These are phyloP conservation scores for Rutstroemia sp. DNA, from an alignment of 2,329 filamentous ascomycete genomes.

Conservation along the genomic window DNA sequence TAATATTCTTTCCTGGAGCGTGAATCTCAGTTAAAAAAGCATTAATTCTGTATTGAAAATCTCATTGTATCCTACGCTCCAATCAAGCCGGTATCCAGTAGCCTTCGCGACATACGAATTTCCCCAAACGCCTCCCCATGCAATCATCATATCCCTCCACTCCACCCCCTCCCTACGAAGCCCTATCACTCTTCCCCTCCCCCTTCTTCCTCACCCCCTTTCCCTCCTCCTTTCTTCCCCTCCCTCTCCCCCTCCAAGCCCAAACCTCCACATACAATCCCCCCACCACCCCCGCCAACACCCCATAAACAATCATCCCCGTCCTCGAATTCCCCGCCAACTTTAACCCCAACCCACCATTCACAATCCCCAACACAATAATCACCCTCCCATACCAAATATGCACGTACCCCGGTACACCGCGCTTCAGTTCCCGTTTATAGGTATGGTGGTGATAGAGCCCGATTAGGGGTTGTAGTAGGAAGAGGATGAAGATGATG, in stretches of 20 bases:
- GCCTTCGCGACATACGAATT: too few species aligned
- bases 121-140: too few species aligned
- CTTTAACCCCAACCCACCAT: constrained; percentile 54
- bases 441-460: constrained; percentile 49
- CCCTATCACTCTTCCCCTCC: not conserved
- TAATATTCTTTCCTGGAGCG: too few species aligned
- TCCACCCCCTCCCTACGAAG: not conserved
- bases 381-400: constrained; percentile 55
- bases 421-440: constrained; percentile 39
- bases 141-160: too few species aligned
- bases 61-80: too few species aligned
- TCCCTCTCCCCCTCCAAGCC: not conserved
- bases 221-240: not conserved
- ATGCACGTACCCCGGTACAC: constrained; percentile 46
- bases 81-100: too few species aligned
- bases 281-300: constrained; percentile 44
- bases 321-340: constrained; percentile 35
- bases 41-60: too few species aligned
- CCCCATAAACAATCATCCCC: constrained; percentile 46
- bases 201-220: not conserved
- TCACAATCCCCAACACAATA: constrained; percentile 52
- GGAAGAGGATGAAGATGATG: constrained; percentile 45
- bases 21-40: too few species aligned
- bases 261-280: constrained; percentile 33
- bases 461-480: constrained; percentile 51